A percentile compares a stretch with the other conserved stretches of the same genome.
Evolutionary conservation across 257 asterid genomes (phyloP).

Genomic region (Forsythia suspensa): DNA sequence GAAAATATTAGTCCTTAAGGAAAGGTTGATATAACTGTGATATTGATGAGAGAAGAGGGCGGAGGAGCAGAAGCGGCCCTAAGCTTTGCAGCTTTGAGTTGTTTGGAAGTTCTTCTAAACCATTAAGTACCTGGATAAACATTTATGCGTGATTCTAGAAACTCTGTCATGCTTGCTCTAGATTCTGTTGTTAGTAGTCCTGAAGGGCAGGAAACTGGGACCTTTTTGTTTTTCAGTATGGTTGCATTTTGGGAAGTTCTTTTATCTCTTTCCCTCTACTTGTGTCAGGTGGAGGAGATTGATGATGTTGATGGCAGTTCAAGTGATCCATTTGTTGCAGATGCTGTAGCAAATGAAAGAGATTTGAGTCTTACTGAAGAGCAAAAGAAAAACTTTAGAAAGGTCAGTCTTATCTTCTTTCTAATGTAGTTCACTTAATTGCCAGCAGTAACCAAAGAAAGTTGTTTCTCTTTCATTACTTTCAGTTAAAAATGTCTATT

Average conservation of each 20-base stretch:
- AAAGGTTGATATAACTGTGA: neutral
- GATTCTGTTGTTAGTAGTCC: neutral
- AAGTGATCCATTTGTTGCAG: conserved; percentile 77
- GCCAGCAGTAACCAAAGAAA: neutral
- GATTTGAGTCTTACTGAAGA: conserved; percentile 81
- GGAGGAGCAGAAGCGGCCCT: conserved; percentile 1
- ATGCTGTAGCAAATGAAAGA: conserved; percentile 86
- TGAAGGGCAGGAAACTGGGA: no score
- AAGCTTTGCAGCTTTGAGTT: neutral
- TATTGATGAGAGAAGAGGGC: neutral
- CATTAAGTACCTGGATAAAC: neutral
- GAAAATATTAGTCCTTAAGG: neutral
- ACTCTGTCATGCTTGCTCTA: conserved; percentile 14
- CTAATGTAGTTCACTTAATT: neutral
- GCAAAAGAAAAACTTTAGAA: conserved; percentile 79
- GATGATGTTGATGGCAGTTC: conserved; percentile 71
- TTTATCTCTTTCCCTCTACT: neutral
- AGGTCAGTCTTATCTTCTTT: conserved; percentile 47
- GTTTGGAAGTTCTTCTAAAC: conserved; percentile 18
- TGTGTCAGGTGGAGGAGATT: conserved; percentile 89
- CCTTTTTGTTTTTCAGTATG: neutral
- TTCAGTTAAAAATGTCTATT: neutral
- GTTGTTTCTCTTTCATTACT: conserved; percentile 6
- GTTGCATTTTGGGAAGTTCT: neutral
- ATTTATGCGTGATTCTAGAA: conserved; percentile 16